phyloP scores from a whole-genome alignment of 768 basidiomycete genomes.

The Xerocomus spinulosus region DNA sequence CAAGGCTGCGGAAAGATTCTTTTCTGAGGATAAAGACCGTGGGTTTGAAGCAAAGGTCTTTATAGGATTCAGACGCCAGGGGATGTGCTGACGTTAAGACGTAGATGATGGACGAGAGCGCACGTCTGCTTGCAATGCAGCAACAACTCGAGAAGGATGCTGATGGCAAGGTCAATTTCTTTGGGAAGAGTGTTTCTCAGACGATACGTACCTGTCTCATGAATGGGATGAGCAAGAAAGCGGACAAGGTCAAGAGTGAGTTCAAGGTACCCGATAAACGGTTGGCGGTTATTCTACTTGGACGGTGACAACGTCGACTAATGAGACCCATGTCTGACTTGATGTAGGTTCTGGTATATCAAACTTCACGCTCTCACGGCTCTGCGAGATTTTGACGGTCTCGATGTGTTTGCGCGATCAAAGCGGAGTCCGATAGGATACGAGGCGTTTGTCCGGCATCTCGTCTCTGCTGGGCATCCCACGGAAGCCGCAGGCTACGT shows the following conservation, averaged over 20 bases:
- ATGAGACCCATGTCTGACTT: background rate
- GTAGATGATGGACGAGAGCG: conserved; percentile 90
- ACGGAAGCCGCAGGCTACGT: conserved; percentile 81
- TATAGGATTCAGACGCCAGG: background rate
- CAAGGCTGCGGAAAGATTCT: conserved; percentile 85
- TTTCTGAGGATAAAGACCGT: conserved; percentile 91
- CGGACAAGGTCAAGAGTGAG: conserved; percentile 83
- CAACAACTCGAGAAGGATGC: conserved; percentile 85
- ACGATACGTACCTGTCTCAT: conserved; percentile 76
- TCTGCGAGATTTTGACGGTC: conserved; percentile 78
- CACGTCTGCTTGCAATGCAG: conserved; percentile 71
- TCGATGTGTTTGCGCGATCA: conserved; percentile 82
- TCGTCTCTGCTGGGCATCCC: conserved; percentile 66
- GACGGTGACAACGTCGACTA: background rate
- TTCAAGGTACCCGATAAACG: conserved; percentile 96
- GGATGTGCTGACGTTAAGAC: background rate
- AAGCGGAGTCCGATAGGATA: conserved; percentile 95
- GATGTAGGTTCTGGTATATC: conserved; percentile 82
- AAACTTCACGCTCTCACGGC: conserved; percentile 81
- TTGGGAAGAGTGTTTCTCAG: conserved; percentile 81
- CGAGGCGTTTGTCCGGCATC: conserved; percentile 80
- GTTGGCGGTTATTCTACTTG: conserved; percentile 37
- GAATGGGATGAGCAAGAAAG: conserved; percentile 78
- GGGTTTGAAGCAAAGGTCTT: conserved; percentile 84
- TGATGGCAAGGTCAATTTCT: conserved; percentile 72